Evolutionary conservation across 2,329 filamentous ascomycete genomes (phyloP), one percentile per base, ranked within the genome.

Genomic region (Epichloe typhina): DNA sequence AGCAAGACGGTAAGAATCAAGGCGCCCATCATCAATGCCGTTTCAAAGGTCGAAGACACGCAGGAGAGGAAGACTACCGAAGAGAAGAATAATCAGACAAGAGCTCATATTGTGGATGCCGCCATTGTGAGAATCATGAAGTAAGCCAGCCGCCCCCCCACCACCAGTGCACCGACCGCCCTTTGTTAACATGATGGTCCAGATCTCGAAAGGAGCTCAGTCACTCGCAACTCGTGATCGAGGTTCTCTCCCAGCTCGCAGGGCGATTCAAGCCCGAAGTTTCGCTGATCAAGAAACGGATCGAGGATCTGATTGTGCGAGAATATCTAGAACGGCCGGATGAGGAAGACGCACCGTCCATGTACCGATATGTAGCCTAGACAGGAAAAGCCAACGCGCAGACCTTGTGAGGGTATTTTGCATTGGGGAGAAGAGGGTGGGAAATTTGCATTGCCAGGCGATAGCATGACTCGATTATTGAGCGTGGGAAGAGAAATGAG

Each of bases 1-100:
- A 90, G 86, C 69, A 89, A 88, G 62, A 82, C 86, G 47, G 77
- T 93, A 61, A 88, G 87, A 65, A 88, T 96, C 68, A 95, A 95
- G 66, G 87, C 93, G 19, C 88, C 88, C 21, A 84, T 93, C 5
- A 85, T 95, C 57, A 86, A 80, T 47, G 80, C 82, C 1, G 79
- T 83, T 17, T 94, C 88, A 64, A 93, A 88, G 68, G 86, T 95
- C 1, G 91, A 97, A 68, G 88, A 80, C 49, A 72, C 79, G 56
- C 72, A 78, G 3, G 81, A 85, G 66, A 72, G 82, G 46, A 82
- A 80, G 65, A 79, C 80, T 48, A 91, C 86, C 0, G 83, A 89
- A 64, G 78, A 83, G 59, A 86, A 84, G 72, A 88, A 86, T 57
- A 79, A 86, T 57, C 81, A 87, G 62, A 82, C 79, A 21, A 73